Base-by-base conservation (phyloP, 441 rosid genomes). In the Gossypium lobatum region DNA sequence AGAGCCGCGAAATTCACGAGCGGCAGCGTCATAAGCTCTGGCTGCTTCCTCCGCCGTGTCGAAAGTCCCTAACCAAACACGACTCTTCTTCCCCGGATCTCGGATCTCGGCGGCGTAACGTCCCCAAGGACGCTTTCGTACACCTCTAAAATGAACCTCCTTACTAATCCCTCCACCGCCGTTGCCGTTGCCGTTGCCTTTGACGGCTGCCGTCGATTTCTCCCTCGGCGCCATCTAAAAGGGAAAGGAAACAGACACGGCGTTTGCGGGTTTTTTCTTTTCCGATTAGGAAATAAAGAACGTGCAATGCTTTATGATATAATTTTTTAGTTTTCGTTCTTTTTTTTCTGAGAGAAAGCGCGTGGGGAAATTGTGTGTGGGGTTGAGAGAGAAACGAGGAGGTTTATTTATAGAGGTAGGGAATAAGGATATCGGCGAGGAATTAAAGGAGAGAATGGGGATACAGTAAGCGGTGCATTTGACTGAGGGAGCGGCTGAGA, bases 51-150 rank as follows among this genome's bases (percentile, higher is more conserved):
- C 88, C 0, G 93, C 84, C 20, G 96, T 90, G 73, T 92, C 97
- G 46, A 86, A 92, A 21, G 97, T 88, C 2, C 97, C 97, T 13
- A 92, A 89, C 97, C 97, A 90, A 31, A 92, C 92, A 0, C 96
- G 87, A 16, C 82, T 79, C 64, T 88, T 90, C 77, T 88, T 90
- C 21, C 84, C 81, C 0, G 97, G 97, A 81, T 92, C 91, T 71
- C 97, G 76, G 73, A 92, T 92, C 84, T 92, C 97, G 34, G 90
- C 97, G 1, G 96, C 93, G 83, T 90, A 92, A 57, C 96, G 84
- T 1, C 97, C 97, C 96, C 94, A 90, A 1, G 93, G 96, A 48
- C 97, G 82, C 87, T 85, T 90, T 59, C 97, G 83, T 1, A 92
- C 97, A 31, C 97, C 95, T 67, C 97, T 79, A 70, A 74, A 90